Evolutionary conservation across 2,329 filamentous ascomycete genomes (phyloP).

Genomic region (Sarocladium brachiariae): DNA sequence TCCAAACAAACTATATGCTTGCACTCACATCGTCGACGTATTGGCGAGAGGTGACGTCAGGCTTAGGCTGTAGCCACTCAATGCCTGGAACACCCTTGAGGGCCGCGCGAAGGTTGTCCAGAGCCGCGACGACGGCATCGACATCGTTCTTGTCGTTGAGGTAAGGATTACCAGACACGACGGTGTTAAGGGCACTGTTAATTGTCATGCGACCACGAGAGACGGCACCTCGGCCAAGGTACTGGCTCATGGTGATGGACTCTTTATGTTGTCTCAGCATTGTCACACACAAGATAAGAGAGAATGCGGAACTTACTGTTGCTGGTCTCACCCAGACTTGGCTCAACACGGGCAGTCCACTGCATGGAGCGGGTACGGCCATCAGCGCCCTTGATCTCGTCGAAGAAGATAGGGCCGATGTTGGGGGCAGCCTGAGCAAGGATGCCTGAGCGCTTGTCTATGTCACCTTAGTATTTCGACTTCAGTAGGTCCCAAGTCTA

Average conservation of each 20-base stretch:
- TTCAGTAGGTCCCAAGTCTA: neutral
- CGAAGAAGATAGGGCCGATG: conserved; percentile 50
- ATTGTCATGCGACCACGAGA: conserved; percentile 57
- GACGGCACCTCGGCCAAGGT: conserved; percentile 58
- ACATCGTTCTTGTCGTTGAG: conserved; percentile 50
- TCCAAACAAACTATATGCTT: neutral
- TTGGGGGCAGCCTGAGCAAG: conserved; percentile 59
- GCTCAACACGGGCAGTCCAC: conserved; percentile 60
- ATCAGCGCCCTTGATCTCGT: conserved; percentile 50
- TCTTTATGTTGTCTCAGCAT: conserved; percentile 21
- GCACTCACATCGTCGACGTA: conserved; percentile 46
- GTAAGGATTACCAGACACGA: conserved; percentile 53
- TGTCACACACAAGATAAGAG: neutral
- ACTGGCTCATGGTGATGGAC: conserved; percentile 49
- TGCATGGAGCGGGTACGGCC: conserved; percentile 56
- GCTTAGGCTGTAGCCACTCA: conserved; percentile 47
- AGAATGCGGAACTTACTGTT: conserved; percentile 20
- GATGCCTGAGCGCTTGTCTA: conserved; percentile 47
- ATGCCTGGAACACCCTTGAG: conserved; percentile 47
- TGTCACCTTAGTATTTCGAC: conserved; percentile 12
- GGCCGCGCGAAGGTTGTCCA: conserved; percentile 52
- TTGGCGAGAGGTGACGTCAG: conserved; percentile 44
- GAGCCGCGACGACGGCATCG: conserved; percentile 53
- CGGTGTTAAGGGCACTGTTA: conserved; percentile 48
- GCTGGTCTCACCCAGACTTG: conserved; percentile 33